Evolutionary conservation across 2,329 filamentous ascomycete species (phyloP).

Genomic region (Blastomyces parvus): DNA sequence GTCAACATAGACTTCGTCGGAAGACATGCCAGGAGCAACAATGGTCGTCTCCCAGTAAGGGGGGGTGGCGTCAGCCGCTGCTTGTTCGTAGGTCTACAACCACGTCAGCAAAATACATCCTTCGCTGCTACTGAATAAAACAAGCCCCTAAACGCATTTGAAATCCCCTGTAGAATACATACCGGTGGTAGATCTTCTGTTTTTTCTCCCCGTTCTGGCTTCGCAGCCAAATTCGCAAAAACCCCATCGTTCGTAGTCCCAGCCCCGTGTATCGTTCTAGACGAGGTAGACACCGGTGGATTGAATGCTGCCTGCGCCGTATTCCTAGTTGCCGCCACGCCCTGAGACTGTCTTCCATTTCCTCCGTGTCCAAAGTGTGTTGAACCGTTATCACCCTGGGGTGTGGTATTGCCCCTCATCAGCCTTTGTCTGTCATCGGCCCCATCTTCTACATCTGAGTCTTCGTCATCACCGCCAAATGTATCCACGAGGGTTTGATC

Average conservation of each 20-base stretch:
- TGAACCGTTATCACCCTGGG: slow-evolving; percentile 4
- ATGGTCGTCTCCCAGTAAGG: slow-evolving; percentile 99
- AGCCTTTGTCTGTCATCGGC: slow-evolving; percentile 76
- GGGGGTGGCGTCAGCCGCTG: slow-evolving; percentile 86
- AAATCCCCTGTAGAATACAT: slow-evolving; percentile 36
- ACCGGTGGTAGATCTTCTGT: slow-evolving; percentile 90
- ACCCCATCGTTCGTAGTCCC: slow-evolving; percentile 67
- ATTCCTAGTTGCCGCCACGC: slow-evolving; percentile 42
- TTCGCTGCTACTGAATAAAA: background rate
- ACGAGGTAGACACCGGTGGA: slow-evolving; percentile 29
- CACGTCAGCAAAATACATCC: slow-evolving; percentile 5
- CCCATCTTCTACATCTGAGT: slow-evolving; percentile 60
- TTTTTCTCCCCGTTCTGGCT: slow-evolving; percentile 71
- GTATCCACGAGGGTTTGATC: slow-evolving; percentile 83
- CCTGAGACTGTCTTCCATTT: slow-evolving; percentile 16
- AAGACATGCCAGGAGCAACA: slow-evolving; percentile 79
- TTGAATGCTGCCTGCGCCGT: slow-evolving; percentile 44
- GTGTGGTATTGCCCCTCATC: slow-evolving; percentile 50
- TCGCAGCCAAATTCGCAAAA: slow-evolving; percentile 88
- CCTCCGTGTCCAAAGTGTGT: slow-evolving; percentile 14
- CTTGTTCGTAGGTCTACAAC: slow-evolving; percentile 86
- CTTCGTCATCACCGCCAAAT: slow-evolving; percentile 74
- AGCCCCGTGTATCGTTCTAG: slow-evolving; percentile 36
- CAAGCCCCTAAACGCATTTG: background rate
- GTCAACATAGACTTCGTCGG: slow-evolving; percentile 93